Conservation (phyloP, 352 stramenopile genomes). For the Pythium guiyangense region DNA sequence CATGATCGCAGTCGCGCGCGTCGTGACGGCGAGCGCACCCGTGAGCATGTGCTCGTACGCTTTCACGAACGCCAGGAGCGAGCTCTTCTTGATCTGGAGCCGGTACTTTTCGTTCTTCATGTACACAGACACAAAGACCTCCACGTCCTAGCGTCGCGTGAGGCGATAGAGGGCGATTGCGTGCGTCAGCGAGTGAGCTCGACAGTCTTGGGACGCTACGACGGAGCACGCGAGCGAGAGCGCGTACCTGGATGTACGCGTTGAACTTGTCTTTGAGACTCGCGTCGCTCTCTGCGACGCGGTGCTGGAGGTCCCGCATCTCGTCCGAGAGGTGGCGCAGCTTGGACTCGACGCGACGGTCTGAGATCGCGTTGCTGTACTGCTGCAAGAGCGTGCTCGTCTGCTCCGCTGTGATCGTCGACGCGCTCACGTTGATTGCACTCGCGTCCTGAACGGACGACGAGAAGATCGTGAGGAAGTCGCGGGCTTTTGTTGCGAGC, state of each 20-base stretch:
- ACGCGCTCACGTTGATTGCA: conserved; percentile 14
- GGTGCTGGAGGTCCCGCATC: conserved; percentile 30
- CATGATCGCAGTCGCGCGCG: conserved; percentile 34
- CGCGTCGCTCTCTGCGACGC: conserved; percentile 27
- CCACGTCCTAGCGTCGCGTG: conserved; percentile 48
- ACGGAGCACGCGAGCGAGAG: neutral
- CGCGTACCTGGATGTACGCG: conserved; percentile 50
- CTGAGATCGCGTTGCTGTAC: conserved; percentile 17
- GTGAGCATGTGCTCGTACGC: conserved; percentile 60
- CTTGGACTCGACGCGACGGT: conserved; percentile 35
- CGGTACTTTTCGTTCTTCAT: conserved; percentile 88
- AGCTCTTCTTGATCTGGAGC: conserved; percentile 79
- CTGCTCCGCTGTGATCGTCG: conserved; percentile 26
- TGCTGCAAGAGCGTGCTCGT: conserved; percentile 21
- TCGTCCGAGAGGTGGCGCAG: conserved; percentile 45
- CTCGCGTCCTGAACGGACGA: conserved; percentile 21
- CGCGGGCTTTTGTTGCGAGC: conserved; percentile 42
- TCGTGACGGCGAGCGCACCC: conserved; percentile 27
- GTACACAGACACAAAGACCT: conserved; percentile 65
- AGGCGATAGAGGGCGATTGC: neutral
- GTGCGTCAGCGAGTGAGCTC: neutral
- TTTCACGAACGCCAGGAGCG: conserved; percentile 60
- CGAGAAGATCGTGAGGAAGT: conserved; percentile 28
- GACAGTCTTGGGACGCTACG: neutral
- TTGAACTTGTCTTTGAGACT: conserved; percentile 40